phyloP scores from a whole-genome alignment of 129 eudicot genomes.

The Glebionis coronaria region DNA sequence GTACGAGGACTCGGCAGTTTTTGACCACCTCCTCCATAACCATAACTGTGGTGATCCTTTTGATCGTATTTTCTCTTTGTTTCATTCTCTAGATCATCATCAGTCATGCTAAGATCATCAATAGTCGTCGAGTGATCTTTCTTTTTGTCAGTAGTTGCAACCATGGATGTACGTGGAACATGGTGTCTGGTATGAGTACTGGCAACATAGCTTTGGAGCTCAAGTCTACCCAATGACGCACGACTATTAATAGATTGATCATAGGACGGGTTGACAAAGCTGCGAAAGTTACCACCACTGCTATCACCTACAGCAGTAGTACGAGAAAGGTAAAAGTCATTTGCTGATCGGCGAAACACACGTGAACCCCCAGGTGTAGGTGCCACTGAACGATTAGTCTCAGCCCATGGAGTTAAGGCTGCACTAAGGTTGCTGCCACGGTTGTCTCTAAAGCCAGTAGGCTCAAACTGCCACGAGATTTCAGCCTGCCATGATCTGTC shows the following conservation, averaged over 20 bases:
- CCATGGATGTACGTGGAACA: slow-evolving; percentile 14
- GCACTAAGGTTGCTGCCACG: slow-evolving; percentile 49
- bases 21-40: slow-evolving; percentile 21
- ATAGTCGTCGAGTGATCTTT: slow-evolving; percentile 18
- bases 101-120: slow-evolving; percentile 22
- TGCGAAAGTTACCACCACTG: slow-evolving; percentile 16
- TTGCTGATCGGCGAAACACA: slow-evolving; percentile 56
- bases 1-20: slow-evolving; percentile 18
- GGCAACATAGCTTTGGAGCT: slow-evolving; percentile 69
- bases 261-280: slow-evolving; percentile 32
- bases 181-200: slow-evolving; percentile 11
- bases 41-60: slow-evolving; percentile 2
- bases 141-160: slow-evolving; percentile 23
- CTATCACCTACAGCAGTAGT: slow-evolving; percentile 14
- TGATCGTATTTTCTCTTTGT: slow-evolving; percentile 16
- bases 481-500: slow-evolving; percentile 74
- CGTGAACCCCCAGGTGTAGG: slow-evolving; percentile 22
- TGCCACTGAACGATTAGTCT: slow-evolving; percentile 19
- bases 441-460: slow-evolving; percentile 43
- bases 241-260: slow-evolving; percentile 29
- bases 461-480: slow-evolving; percentile 63
- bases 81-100: slow-evolving; percentile 30
- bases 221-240: slow-evolving; percentile 44
- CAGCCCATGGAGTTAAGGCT: slow-evolving; percentile 66
- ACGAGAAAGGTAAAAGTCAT: slow-evolving; percentile 56